Evolutionary conservation across 176 grass and related monocot genomes (phyloP).

Genomic region (Puccinellia tenuiflora): DNA sequence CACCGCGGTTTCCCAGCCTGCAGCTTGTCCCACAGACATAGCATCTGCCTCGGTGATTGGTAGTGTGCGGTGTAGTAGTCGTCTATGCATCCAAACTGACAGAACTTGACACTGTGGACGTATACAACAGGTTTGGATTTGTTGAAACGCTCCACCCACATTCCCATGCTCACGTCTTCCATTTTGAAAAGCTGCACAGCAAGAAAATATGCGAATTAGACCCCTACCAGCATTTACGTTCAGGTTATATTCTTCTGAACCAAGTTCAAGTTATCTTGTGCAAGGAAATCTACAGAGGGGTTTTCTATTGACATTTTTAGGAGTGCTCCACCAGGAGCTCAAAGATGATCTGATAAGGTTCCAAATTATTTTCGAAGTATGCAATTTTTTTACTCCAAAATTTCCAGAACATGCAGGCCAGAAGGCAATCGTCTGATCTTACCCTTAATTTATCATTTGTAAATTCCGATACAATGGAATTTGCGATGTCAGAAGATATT

Average conservation of each 20-base stretch:
- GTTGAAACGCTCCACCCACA: constrained; percentile 93
- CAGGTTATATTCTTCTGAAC: background rate
- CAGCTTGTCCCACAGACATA: constrained; percentile 95
- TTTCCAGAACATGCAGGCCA: background rate
- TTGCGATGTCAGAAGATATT: constrained; percentile 82
- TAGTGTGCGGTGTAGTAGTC: constrained; percentile 90
- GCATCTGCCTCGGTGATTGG: constrained; percentile 92
- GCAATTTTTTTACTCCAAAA: background rate
- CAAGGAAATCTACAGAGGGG: background rate
- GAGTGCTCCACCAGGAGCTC: background rate
- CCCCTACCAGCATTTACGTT: background rate
- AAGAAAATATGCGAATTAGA: constrained; percentile 26
- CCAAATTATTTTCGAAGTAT: background rate
- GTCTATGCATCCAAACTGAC: constrained; percentile 92
- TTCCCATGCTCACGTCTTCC: constrained; percentile 99
- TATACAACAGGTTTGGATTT: constrained; percentile 51
- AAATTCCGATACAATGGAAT: constrained; percentile 76
- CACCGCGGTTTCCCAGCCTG: constrained; percentile 61
- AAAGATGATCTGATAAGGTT: background rate
- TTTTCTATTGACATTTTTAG: background rate
- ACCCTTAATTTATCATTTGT: constrained; percentile 78
- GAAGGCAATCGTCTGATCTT: constrained; percentile 29
- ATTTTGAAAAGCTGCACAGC: constrained; percentile 86
- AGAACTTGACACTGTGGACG: constrained; percentile 68
- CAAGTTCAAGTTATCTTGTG: constrained; percentile 10